Percentiles rank a stretch among this genome's conserved stretches.
phyloP scores from a whole-genome alignment of 2,329 filamentous ascomycete genomes.

The Trichoderma cornu-damae region DNA sequence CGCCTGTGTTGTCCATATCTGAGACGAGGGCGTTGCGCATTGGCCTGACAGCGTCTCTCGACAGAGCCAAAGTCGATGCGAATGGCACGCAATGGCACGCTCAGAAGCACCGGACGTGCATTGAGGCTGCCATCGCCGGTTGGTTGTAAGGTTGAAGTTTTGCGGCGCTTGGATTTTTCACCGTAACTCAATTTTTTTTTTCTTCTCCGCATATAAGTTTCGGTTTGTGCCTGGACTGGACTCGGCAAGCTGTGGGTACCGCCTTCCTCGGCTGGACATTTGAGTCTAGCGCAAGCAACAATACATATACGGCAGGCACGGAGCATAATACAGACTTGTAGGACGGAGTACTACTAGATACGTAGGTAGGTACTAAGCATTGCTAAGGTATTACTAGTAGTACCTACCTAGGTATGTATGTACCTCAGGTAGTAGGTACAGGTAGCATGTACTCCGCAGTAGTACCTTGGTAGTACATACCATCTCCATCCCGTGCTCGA shows the following conservation, averaged over 20 bases:
- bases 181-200: slow-evolving; percentile 11
- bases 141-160: slow-evolving; percentile 17
- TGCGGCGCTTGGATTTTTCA: not conserved
- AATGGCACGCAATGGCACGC: not conserved
- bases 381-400: not conserved
- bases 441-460: not conserved
- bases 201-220: slow-evolving; percentile 8
- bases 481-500: slow-evolving; percentile 3
- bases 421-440: too few species aligned
- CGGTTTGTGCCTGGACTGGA: slow-evolving; percentile 1
- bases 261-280: slow-evolving; percentile 9
- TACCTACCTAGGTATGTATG: too few species aligned
- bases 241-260: slow-evolving; percentile 9
- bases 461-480: too few species aligned
- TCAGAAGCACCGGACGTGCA: not conserved
- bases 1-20: not conserved
- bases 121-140: slow-evolving; percentile 1
- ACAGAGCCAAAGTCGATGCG: not conserved
- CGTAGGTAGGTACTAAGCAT: not conserved
- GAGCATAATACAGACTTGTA: not conserved
- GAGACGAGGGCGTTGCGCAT: slow-evolving; percentile 3
- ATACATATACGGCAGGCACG: slow-evolving; percentile 11
- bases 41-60: not conserved
- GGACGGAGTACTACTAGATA: too few species aligned
- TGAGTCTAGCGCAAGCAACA: not conserved